Base-by-base conservation (phyloP, 768 basidiomycete genomes). In the Lepiota brunneoincarnata region DNA sequence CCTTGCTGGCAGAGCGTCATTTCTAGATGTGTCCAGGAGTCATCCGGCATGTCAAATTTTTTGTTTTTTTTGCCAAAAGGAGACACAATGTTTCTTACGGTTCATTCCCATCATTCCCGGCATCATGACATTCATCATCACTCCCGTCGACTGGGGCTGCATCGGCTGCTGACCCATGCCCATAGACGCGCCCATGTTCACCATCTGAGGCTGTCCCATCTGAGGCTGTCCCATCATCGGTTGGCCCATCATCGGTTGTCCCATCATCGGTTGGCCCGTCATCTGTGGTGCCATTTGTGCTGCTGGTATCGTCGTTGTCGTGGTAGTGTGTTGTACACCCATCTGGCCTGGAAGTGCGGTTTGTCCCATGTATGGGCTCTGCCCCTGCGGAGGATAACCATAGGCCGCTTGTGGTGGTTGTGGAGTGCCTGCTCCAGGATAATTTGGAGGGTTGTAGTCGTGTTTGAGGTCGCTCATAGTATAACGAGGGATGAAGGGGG, bases 81-180 rank as follows among this genome's bases (percentile, higher is more conserved):
- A 35, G 10, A 14, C 17, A 6, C n/a, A 28, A 24, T 4, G n/a
- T 15, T 31, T 4, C 15, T 45, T 18, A 54, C 52, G 26, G 15
- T 37, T 45, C 14, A 35, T 24, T 18, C n/a, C 26, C 52, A 40
- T 31, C 26, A n/a, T 46, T 28, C 52, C 52, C 28, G 44, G 44
- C 43, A 37, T 36, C 51, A 54, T 54, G 4, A 45, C 52, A 11
- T 45, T 54, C 44, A 54, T 54, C 44, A 54, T 54, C 17, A 46
- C 52, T 21, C 44, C 52, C 14, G 44, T 54, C 35, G 43, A 11
- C 26, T 40, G 44, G 5, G 44, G 44, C n/a, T 54, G 52, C 11
- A 40, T 38, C 1, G 52, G 52, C 15, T 54, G 44, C 20, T 45
- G 43, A 4, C 24, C 21, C 52, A 28, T 18, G 2, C 18, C n/a